Base-by-base conservation (phyloP, 345 rosid genomes). In the Moricandia arvensis region DNA sequence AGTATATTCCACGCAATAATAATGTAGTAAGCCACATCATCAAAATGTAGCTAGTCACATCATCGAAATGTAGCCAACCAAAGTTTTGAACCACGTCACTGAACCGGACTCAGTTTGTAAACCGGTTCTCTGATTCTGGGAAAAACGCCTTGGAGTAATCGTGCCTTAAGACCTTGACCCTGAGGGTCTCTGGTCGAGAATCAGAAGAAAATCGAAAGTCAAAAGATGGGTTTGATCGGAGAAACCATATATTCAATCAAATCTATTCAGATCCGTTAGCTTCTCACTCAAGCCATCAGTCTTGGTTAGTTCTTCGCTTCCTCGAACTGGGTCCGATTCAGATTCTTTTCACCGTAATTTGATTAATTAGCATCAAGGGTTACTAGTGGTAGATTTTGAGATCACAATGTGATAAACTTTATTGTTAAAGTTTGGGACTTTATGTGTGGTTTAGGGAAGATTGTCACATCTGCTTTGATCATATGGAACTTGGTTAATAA, bases 211-310 rank as follows among this genome's bases (percentile, higher is more conserved):
- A 8, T 5, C 41, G 55, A 17, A 69, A 47, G 5, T 57, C 33
- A 11, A 69, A 80, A 41, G 79, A 79, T 74, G 79, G 79, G 82
- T 47, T 79, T 43, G 67, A 66, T 86, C 15, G 79, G 78, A 59
- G 82, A 81, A 45, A 76, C 78, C 1, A 34, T 84, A 43, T 83
- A 81, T 60, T 80, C 87, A 41, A 61, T 87, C 57, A 85, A 80
- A 73, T 85, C 86, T 1, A 75, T 81, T 69, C 83, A 80, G 75
- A 73, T 85, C 78, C 82, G 91, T 67, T 85, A 85, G 58, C 59
- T 76, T 59, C 68, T 88, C 37, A 72, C 78, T 79, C 93, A 86
- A 64, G 72, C 76, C 33, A 68, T 88, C 63, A 80, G 54, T 81
- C 86, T 91, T 13, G 95, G 93, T 89, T 54, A 24, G 76, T 80